These are phyloP conservation scores for Daldinia childiae DNA, from an alignment of 495 filamentous ascomycete genomes.

Conservation along the genomic window DNA sequence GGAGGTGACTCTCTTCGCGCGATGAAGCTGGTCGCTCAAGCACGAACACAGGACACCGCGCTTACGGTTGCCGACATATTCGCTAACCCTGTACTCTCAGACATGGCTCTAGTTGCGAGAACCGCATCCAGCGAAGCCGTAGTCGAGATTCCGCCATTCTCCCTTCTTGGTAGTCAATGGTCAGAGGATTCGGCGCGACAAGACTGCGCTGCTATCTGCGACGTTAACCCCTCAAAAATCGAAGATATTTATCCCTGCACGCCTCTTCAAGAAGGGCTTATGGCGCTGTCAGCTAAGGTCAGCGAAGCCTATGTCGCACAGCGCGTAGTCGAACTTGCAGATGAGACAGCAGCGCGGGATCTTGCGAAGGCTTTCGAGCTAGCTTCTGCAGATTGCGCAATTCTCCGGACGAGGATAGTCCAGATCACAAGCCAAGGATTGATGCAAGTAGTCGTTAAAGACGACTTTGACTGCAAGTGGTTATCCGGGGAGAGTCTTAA, in stretches of 20 bases:
- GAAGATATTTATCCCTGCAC: constrained; percentile 76
- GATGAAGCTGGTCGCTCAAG: constrained; percentile 63
- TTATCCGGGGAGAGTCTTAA: constrained; percentile 54
- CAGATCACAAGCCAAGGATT: constrained; percentile 62
- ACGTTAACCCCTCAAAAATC: constrained; percentile 46
- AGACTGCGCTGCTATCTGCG: constrained; percentile 47
- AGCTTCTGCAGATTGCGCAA: constrained; percentile 57
- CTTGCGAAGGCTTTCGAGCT: constrained; percentile 63
- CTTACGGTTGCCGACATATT: constrained; percentile 60
- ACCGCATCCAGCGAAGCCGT: constrained; percentile 9
- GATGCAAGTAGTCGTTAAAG: constrained; percentile 66
- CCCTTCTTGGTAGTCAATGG: constrained; percentile 45
- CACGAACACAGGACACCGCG: constrained; percentile 45
- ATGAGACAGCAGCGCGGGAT: constrained; percentile 45
- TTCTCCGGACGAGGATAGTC: constrained; percentile 69
- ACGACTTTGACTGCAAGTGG: constrained; percentile 58
- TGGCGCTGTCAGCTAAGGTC: constrained; percentile 68
- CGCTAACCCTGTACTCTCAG: constrained; percentile 48
- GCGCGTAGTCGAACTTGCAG: constrained; percentile 49
- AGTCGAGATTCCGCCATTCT: constrained; percentile 44
- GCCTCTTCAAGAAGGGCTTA: constrained; percentile 74
- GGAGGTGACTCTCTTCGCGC: constrained; percentile 65
- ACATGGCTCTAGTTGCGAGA: constrained; percentile 50
- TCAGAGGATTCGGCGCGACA: constrained; percentile 33
- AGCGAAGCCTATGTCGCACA: constrained; percentile 68